phyloP scores from a whole-genome alignment of 306 rosid species.

The Ormosia semicastrata region DNA sequence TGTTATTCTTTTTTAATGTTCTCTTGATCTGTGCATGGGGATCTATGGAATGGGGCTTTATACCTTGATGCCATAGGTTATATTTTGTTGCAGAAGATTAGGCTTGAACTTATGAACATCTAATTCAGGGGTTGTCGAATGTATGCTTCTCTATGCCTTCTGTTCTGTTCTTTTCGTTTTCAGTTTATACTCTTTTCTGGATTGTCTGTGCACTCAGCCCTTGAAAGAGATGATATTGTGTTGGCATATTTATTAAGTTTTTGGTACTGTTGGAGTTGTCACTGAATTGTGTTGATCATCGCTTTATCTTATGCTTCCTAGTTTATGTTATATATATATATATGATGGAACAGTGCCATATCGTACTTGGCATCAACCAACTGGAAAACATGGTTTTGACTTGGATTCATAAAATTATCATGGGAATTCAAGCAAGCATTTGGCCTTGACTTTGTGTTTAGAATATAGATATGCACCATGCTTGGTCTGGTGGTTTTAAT shows the following conservation, averaged over 20 bases:
- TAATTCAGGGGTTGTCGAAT: neutral
- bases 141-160: neutral
- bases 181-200: neutral
- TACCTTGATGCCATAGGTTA: neutral
- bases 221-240: neutral
- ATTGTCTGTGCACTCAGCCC: neutral
- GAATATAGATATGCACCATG: neutral
- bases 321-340: too few relatives aligned
- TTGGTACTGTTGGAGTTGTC: neutral
- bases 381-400: constrained; percentile 3
- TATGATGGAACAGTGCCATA: neutral
- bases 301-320: too few relatives aligned
- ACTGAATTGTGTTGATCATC: neutral
- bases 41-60: neutral
- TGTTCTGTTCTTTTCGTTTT: neutral
- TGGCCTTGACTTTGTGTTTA: constrained; percentile 3
- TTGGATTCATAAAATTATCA: constrained; percentile 5
- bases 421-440: neutral
- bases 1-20: neutral
- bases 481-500: neutral
- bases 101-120: neutral
- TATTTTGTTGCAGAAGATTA: neutral
- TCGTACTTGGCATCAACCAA: neutral
- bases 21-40: neutral
- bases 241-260: neutral